Conservation (phyloP, 208 protist species). For the Acanthamoeba castellanii region DNA sequence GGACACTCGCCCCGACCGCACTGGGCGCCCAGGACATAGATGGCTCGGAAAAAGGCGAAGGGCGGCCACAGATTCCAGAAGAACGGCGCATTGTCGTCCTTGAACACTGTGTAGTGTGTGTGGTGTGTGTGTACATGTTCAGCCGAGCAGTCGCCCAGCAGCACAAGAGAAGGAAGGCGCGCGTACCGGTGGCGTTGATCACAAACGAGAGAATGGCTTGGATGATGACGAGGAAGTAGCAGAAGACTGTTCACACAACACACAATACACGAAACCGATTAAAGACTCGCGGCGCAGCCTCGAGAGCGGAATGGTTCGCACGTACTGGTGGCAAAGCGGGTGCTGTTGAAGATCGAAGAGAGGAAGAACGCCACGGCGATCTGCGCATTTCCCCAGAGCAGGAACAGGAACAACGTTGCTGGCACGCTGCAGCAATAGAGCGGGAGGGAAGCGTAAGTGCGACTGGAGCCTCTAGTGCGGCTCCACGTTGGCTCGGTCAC, state of each 20-base stretch:
- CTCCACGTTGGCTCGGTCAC: background rate
- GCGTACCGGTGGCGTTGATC: slow-evolving; percentile 64
- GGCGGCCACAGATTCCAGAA: slow-evolving; percentile 69
- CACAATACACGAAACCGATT: background rate
- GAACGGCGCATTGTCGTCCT: slow-evolving; percentile 15
- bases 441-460: background rate
- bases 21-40: slow-evolving; percentile 19
- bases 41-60: slow-evolving; percentile 44
- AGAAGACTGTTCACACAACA: slow-evolving; percentile 24
- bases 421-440: background rate
- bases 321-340: slow-evolving; percentile 67
- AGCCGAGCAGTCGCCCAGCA: background rate
- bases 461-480: background rate
- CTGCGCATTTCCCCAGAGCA: slow-evolving; percentile 70
- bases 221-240: slow-evolving; percentile 73
- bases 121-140: background rate
- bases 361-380: slow-evolving; percentile 64
- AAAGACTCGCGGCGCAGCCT: background rate
- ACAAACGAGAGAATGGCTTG: slow-evolving; percentile 63
- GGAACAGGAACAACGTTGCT: slow-evolving; percentile 49
- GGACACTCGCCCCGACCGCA: slow-evolving; percentile 65
- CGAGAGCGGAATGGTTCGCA: background rate
- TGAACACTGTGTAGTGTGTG: background rate
- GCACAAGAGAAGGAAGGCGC: background rate
- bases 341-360: slow-evolving; percentile 66